Percentiles rank a stretch among this genome's conserved stretches.
These are phyloP conservation scores for Tuber umbilicatum DNA, from an alignment of 495 filamentous ascomycete species.

Conservation along the genomic window DNA sequence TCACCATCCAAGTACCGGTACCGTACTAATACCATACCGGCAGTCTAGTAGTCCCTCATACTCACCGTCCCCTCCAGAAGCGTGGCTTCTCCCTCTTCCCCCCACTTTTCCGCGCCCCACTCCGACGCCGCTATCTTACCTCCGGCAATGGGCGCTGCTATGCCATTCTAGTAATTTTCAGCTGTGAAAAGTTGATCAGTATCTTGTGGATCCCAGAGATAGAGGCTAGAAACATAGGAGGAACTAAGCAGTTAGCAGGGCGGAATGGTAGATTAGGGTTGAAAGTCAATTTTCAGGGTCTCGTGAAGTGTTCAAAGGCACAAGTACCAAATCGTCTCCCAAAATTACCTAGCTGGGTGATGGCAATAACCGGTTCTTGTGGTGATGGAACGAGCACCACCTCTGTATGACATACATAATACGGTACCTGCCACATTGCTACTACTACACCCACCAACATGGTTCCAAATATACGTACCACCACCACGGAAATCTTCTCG, in stretches of 20 bases:
- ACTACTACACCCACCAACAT: not conserved
- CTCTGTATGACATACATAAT: not conserved
- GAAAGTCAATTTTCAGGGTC: not conserved
- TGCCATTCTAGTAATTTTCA: not conserved
- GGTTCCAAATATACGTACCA: not conserved
- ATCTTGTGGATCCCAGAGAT: not conserved
- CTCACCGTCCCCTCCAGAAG: not conserved
- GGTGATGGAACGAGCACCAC: not conserved
- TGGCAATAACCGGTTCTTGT: not conserved
- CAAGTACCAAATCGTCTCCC: not conserved
- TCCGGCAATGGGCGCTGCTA: not conserved
- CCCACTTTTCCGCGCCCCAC: not conserved
- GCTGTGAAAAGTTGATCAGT: not conserved
- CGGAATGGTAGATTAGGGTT: not conserved
- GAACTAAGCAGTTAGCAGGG: not conserved
- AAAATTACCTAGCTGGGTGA: not conserved
- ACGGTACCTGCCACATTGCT: not conserved
- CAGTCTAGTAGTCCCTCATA: not conserved
- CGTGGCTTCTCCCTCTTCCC: not conserved
- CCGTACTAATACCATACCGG: not conserved
- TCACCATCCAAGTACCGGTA: not conserved
- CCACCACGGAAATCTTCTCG: slow-evolving; percentile 1
- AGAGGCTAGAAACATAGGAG: not conserved
- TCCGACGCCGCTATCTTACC: not conserved
- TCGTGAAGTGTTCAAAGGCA: not conserved